These are phyloP conservation scores for Candida dendrica DNA, from an alignment of 805 yeast genomes.

Conservation along the genomic window DNA sequence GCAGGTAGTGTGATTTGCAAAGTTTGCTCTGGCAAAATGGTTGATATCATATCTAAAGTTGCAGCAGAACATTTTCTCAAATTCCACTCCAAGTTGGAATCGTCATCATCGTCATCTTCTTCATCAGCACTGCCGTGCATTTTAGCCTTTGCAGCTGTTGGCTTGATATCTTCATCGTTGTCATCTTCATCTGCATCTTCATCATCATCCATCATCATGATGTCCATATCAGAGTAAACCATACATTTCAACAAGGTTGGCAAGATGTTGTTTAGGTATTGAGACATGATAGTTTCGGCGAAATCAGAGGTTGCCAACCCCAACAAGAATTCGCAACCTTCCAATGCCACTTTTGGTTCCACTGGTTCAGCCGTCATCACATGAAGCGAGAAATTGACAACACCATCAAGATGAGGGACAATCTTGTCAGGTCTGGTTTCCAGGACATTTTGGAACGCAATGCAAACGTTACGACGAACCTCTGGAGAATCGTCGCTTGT, in stretches of 20 bases:
- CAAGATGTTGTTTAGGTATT: constrained; percentile 55
- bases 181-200: constrained; percentile 78
- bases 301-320: constrained; percentile 59
- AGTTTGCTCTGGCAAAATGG: constrained; percentile 59
- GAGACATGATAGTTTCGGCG: constrained; percentile 45
- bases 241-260: constrained; percentile 74
- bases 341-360: constrained; percentile 74
- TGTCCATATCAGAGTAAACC: constrained; percentile 84
- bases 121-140: constrained; percentile 50
- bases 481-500: constrained; percentile 55
- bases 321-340: constrained; percentile 87
- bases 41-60: constrained; percentile 75
- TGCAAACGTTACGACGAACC: constrained; percentile 70
- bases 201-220: constrained; percentile 57
- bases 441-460: constrained; percentile 62
- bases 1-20: constrained; percentile 65
- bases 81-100: constrained; percentile 75
- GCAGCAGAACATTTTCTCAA: constrained; percentile 93
- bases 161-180: constrained; percentile 80
- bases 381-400: constrained; percentile 76
- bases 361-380: constrained; percentile 45
- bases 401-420: constrained; percentile 77
- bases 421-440: constrained; percentile 78
- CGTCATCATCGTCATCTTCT: constrained; percentile 67
- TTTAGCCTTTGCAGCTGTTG: constrained; percentile 65